Evolutionary conservation across 371 early-diverging fungal genomes (phyloP).

Genomic region (Actinomortierella ambigua): DNA sequence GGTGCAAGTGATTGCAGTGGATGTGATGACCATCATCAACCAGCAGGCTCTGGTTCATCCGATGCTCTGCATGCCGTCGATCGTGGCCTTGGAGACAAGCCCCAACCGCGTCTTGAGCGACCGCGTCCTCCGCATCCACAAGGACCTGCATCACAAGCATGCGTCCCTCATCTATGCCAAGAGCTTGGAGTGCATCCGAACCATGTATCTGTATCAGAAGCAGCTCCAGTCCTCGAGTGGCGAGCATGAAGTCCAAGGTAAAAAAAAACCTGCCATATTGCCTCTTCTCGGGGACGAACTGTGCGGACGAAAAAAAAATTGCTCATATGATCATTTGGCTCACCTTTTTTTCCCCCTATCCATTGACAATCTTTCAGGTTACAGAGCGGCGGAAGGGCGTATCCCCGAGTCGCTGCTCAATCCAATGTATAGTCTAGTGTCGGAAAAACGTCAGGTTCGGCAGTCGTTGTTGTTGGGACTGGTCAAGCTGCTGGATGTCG

Average conservation of each 20-base stretch:
- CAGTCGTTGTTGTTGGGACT: conserved; percentile 73
- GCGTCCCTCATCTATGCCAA: conserved; percentile 80
- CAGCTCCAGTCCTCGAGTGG: conserved; percentile 37
- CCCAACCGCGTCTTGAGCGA: conserved; percentile 64
- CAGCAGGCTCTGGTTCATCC: conserved; percentile 92
- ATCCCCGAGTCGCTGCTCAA: conserved; percentile 66
- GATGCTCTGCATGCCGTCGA: conserved; percentile 79
- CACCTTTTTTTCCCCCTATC: neutral
- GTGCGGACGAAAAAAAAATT: neutral
- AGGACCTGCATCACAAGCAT: conserved; percentile 79
- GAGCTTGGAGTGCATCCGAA: conserved; percentile 72
- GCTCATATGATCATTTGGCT: too few species aligned
- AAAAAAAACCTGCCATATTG: neutral
- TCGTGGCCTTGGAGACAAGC: conserved; percentile 85
- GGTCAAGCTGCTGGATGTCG: conserved; percentile 72
- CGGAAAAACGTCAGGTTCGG: conserved; percentile 68
- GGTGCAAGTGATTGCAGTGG: conserved; percentile 72
- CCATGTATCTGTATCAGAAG: conserved; percentile 75
- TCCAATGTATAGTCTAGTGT: conserved; percentile 69
- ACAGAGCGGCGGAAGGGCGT: conserved; percentile 52
- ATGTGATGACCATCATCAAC: conserved; percentile 74
- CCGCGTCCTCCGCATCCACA: conserved; percentile 75
- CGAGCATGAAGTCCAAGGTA: conserved; percentile 37
- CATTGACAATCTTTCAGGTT: conserved; percentile 42
- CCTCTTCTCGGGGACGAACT: neutral